Evolutionary conservation across 1,284 basidiomycete genomes (phyloP).

Genomic region (Sporisorium exsertum): DNA sequence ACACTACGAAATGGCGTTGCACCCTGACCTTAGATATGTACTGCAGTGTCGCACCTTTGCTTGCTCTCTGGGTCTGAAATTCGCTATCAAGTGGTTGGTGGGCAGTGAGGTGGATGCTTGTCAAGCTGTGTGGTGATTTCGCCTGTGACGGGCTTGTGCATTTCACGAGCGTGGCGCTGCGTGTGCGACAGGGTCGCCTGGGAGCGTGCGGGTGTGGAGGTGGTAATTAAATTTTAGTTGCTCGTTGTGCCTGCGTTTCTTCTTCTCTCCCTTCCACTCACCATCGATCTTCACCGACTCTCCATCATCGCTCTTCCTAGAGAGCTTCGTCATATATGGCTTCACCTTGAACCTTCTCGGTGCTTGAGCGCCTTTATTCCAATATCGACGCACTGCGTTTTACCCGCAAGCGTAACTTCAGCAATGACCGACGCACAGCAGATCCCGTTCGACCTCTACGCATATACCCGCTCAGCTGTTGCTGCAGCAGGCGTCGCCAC

Average conservation of each 20-base stretch:
- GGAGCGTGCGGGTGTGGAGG: conserved; percentile 1
- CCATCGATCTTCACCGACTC: conserved; percentile 1
- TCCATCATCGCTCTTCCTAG: neutral
- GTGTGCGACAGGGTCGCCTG: neutral
- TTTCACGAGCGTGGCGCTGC: neutral
- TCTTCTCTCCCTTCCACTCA: neutral
- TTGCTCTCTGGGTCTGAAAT: neutral
- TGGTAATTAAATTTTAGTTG: neutral
- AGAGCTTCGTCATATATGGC: conserved; percentile 10
- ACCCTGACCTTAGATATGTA: too few species aligned
- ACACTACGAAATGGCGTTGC: neutral
- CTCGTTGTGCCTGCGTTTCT: neutral
- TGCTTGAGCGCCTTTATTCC: conserved; percentile 24
- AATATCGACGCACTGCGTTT: neutral
- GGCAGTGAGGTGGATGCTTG: neutral
- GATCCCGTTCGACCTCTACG: conserved; percentile 22
- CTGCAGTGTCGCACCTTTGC: too few species aligned
- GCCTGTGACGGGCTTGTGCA: neutral
- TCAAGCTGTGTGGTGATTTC: too few species aligned
- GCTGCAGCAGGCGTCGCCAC: conserved; percentile 16
- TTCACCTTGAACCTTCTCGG: conserved; percentile 5
- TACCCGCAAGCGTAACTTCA: neutral
- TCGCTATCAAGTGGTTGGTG: neutral
- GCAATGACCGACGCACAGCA: conserved; percentile 23
- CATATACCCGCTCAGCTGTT: conserved; percentile 23